phyloP scores from a whole-genome alignment of 2,329 filamentous ascomycete genomes.

The Fusarium brevicatenulatum region DNA sequence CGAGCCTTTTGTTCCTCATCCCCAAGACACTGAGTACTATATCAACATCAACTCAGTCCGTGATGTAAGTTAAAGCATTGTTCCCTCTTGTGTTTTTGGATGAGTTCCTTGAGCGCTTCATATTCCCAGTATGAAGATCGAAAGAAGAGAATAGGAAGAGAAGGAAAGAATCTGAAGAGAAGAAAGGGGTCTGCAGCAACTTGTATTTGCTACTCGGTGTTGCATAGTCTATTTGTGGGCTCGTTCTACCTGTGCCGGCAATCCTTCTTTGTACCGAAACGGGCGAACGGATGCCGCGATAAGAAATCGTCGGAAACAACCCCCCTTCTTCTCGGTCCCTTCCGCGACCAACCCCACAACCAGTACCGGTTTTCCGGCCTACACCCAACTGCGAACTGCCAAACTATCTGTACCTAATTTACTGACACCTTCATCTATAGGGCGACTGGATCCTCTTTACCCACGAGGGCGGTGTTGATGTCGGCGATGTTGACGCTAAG shows the following conservation, averaged over 20 bases:
- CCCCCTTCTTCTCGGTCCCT: conserved; percentile 31
- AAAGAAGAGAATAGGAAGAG: background rate
- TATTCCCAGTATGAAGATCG: background rate
- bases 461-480: conserved; percentile 99
- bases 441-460: conserved; percentile 99
- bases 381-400: conserved; percentile 7
- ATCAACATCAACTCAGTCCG: conserved; percentile 99
- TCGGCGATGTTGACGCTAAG: conserved; percentile 98
- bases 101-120: background rate
- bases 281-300: conserved; percentile 55
- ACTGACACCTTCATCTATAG: conserved; percentile 59
- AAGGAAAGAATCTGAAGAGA: conserved; percentile 14
- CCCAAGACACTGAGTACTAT: conserved; percentile 97
- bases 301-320: conserved; percentile 37
- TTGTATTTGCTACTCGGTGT: conserved; percentile 35
- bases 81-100: conserved; percentile 35
- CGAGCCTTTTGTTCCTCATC: conserved; percentile 97
- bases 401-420: background rate
- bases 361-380: conserved; percentile 6
- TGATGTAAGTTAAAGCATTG: conserved; percentile 78
- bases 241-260: conserved; percentile 40
- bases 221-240: conserved; percentile 40
- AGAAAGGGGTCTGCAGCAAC: conserved; percentile 23
- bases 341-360: conserved; percentile 22
- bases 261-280: conserved; percentile 43